These are phyloP conservation scores for Xerocomellus dryophilus DNA, from an alignment of 768 basidiomycete genomes.

Conservation along the genomic window DNA sequence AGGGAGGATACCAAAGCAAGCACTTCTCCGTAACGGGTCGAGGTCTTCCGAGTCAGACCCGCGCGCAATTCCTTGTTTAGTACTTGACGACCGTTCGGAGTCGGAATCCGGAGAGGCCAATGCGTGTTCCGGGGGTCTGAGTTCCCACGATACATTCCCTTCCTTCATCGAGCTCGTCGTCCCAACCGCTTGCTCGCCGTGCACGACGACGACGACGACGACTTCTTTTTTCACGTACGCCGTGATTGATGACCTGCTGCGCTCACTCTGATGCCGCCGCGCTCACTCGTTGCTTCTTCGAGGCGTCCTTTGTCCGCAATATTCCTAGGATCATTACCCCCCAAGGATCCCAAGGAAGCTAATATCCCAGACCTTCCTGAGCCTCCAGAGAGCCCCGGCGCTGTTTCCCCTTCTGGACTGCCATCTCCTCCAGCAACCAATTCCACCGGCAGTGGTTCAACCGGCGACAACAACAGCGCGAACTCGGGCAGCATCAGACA, in stretches of 20 bases:
- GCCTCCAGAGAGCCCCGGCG: constrained; percentile 58
- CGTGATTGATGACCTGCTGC: constrained; percentile 29
- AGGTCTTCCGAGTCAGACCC: too few relatives aligned
- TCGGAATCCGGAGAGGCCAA: not conserved
- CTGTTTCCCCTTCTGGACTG: constrained; percentile 59
- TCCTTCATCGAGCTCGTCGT: constrained; percentile 20
- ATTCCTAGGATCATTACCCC: constrained; percentile 47
- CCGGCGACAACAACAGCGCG: constrained; percentile 53
- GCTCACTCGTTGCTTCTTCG: constrained; percentile 40
- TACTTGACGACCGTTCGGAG: too few relatives aligned
- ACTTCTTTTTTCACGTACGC: constrained; percentile 3
- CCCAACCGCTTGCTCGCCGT: constrained; percentile 25
- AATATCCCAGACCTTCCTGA: constrained; percentile 67
- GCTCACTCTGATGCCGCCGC: constrained; percentile 46
- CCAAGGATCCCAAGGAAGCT: constrained; percentile 36
- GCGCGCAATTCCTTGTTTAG: too few relatives aligned
- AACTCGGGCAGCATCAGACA: constrained; percentile 40
- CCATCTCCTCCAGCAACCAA: constrained; percentile 86
- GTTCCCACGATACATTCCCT: constrained; percentile 31
- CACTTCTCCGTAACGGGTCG: not conserved
- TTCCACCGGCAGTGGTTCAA: constrained; percentile 79
- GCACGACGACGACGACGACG: constrained; percentile 22
- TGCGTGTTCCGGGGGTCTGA: not conserved
- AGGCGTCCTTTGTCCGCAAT: constrained; percentile 62
- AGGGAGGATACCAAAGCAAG: not conserved